A percentile compares a stretch with the other conserved stretches of the same genome.
Evolutionary conservation across 2,329 filamentous ascomycete species (phyloP).

Genomic region (Alternaria tenuissima): DNA sequence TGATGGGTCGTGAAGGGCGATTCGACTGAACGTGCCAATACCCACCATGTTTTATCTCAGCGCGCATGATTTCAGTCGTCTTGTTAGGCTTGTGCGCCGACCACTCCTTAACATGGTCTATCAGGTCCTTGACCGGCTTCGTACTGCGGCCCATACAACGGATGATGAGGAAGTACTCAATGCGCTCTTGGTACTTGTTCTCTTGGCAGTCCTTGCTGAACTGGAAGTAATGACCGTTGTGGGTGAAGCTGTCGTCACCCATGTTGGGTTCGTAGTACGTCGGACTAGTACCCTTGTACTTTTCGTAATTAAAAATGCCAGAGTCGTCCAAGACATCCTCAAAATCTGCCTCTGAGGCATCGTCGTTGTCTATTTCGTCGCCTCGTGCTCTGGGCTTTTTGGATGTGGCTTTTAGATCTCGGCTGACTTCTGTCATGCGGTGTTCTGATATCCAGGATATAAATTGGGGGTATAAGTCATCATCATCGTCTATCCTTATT

Average conservation of each 20-base stretch:
- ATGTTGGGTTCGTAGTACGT: slow-evolving; percentile 60
- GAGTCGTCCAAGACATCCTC: slow-evolving; percentile 11
- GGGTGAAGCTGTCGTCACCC: slow-evolving; percentile 56
- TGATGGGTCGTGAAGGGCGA: slow-evolving; percentile 74
- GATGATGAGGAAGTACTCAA: slow-evolving; percentile 30
- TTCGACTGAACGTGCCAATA: slow-evolving; percentile 56
- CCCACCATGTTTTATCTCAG: slow-evolving; percentile 34
- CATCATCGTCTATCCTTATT: slow-evolving; percentile 56
- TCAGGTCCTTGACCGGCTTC: slow-evolving; percentile 58
- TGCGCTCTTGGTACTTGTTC: slow-evolving; percentile 19
- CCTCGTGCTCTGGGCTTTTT: slow-evolving; percentile 22
- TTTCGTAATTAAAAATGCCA: slow-evolving; percentile 60
- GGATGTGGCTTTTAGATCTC: slow-evolving; percentile 52
- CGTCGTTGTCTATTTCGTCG: slow-evolving; percentile 25
- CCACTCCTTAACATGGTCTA: slow-evolving; percentile 56
- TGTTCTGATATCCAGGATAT: slow-evolving; percentile 57
- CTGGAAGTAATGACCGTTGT: slow-evolving; percentile 52
- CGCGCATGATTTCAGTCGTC: slow-evolving; percentile 58
- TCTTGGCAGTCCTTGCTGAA: slow-evolving; percentile 45
- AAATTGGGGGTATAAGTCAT: slow-evolving; percentile 54
- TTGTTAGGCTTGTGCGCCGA: slow-evolving; percentile 53
- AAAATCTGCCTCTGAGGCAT: slow-evolving; percentile 27
- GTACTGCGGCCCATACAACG: slow-evolving; percentile 59
- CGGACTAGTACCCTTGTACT: slow-evolving; percentile 58
- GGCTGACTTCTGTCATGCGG: slow-evolving; percentile 47